Evolutionary conservation across 2,329 filamentous ascomycete genomes (phyloP).

Genomic region (Ophiocordyceps camponoti-rufipedis): DNA sequence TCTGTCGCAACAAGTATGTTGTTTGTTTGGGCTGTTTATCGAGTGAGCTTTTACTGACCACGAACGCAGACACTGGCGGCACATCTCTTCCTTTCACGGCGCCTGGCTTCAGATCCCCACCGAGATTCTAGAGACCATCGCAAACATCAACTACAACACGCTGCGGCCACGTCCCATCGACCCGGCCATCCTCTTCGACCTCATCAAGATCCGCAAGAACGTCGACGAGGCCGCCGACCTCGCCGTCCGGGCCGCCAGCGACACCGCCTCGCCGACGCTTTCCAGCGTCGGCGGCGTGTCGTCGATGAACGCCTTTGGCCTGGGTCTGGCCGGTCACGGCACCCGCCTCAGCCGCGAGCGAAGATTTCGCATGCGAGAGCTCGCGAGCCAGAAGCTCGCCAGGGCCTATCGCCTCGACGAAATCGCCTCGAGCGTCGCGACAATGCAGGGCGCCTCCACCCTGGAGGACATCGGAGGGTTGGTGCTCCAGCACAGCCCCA

Average conservation of each 20-base stretch:
- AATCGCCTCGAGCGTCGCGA: constrained; percentile 65
- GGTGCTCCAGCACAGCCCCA: constrained; percentile 52
- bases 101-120: constrained; percentile 67
- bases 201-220: constrained; percentile 63
- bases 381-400: constrained; percentile 60
- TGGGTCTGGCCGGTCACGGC: constrained; percentile 32
- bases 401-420: constrained; percentile 68
- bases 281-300: constrained; percentile 29
- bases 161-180: constrained; percentile 62
- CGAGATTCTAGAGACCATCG: constrained; percentile 62
- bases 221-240: constrained; percentile 68
- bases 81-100: constrained; percentile 69
- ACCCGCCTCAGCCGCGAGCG: constrained; percentile 57
- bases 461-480: constrained; percentile 59
- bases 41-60: background rate
- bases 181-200: constrained; percentile 64
- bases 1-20: constrained; percentile 50
- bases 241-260: constrained; percentile 59
- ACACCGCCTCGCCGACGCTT: constrained; percentile 46
- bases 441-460: constrained; percentile 63
- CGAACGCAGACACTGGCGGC: constrained; percentile 56
- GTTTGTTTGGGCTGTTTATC: too few relatives aligned
- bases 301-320: constrained; percentile 6
- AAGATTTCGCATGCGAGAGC: constrained; percentile 62
- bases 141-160: constrained; percentile 62